These are phyloP conservation scores for Lagerstroemia speciosa DNA, from an alignment of 345 rosid species.

Conservation along the genomic window DNA sequence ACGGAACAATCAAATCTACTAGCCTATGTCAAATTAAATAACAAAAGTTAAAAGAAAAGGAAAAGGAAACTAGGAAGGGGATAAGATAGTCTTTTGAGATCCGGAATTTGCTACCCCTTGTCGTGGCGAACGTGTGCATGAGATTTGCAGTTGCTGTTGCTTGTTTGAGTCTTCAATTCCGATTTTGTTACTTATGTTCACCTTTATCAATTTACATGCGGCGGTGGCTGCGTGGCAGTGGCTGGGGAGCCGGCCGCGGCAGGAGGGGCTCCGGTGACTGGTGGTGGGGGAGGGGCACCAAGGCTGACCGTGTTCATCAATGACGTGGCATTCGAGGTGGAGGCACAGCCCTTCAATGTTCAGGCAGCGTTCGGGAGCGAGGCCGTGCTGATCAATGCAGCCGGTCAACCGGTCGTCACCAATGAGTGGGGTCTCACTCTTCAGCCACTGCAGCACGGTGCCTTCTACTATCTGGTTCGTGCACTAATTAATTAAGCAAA, in stretches of 20 bases:
- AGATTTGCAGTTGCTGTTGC: not conserved
- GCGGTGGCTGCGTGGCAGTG: no score
- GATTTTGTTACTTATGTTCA: no score
- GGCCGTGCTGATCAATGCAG: conserved; percentile 52
- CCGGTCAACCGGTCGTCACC: conserved; percentile 75
- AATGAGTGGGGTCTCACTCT: conserved; percentile 77
- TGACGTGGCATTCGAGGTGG: conserved; percentile 75
- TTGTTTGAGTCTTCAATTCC: no score
- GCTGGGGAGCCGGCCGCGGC: not conserved
- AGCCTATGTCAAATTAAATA: not conserved
- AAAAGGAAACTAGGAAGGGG: not conserved
- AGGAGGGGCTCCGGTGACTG: conserved; percentile 20
- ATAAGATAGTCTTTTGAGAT: conserved; percentile 1
- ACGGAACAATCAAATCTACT: not conserved
- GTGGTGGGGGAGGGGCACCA: conserved; percentile 11
- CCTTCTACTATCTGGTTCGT: conserved; percentile 61
- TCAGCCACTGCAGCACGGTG: conserved; percentile 78
- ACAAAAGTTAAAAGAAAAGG: not conserved
- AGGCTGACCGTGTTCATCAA: conserved; percentile 73
- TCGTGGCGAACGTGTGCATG: conserved; percentile 43
- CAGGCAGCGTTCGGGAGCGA: conserved; percentile 87
- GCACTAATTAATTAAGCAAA: not conserved
- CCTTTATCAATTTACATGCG: no score
- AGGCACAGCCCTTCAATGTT: conserved; percentile 62
- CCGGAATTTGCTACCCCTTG: conserved; percentile 17